Evolutionary conservation across 331 rosid genomes (phyloP), one percentile per base, ranked within the genome.

Genomic region (Cydonia oblonga): DNA sequence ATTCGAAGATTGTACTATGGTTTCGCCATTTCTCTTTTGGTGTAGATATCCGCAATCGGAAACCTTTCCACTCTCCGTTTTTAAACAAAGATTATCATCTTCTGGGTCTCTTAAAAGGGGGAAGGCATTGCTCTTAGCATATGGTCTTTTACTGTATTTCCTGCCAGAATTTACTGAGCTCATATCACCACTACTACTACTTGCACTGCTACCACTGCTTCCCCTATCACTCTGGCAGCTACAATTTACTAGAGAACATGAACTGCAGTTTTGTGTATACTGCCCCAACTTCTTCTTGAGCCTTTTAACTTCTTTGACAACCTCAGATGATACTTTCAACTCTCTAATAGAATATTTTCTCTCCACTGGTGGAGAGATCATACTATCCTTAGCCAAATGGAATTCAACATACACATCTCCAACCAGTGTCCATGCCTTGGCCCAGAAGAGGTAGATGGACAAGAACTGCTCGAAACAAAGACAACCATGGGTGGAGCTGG

Each of bases 161-260:
- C 96, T 86, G 65, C 88, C 76, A 74, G 82, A 83, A 78, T 80
- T 69, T 72, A 64, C 51, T 9, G 79, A 52, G 59, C 69, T 74
- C 66, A 61, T 70, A 70, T 78, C 87, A 75, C 84, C 80, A 70
- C 80, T 54, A 74, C 97, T 87, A 76, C 97, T 89, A 76, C 98
- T 85, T 70, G 98, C 98, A 81, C 90, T 93, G 82, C 90, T 90
- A 65, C 98, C 98, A 85, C 98, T 93, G 83, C 86, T 93, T 71
- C 89, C 98, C 84, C 98, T 86, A 81, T 93, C 98, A 66, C 97
- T 82, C 80, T 87, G 93, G 86, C 98, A 93, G 79, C 98, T 93
- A 84, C 98, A 93, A 78, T 93, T 93, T 81, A 87, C 92, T 79
- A 93, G 76, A 77, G 95, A 93, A 81, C 98, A 89, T 63, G 89